A percentile compares a stretch with the other conserved stretches of the same genome.
Evolutionary conservation across 345 rosid genomes (phyloP).

Genomic region (Pugionium dolabratum): DNA sequence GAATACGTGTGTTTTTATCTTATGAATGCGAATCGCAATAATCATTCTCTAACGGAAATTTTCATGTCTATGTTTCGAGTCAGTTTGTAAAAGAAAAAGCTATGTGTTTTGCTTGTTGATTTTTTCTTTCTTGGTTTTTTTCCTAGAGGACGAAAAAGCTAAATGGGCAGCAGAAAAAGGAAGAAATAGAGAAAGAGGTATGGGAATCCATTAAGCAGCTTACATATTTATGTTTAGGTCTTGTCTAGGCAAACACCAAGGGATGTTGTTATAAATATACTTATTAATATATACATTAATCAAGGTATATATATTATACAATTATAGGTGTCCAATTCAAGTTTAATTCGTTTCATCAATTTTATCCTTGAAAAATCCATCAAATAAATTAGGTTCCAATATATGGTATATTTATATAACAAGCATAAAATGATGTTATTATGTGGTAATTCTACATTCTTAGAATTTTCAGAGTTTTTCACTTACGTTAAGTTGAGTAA

Average conservation of each 20-base stretch:
- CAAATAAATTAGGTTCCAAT: background rate
- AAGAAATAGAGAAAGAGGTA: conserved; percentile 89
- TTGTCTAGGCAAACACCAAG: conserved; percentile 33
- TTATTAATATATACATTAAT: background rate
- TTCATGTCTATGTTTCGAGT: background rate
- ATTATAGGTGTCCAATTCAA: conserved; percentile 7
- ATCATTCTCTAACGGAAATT: too few species aligned
- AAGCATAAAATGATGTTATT: background rate
- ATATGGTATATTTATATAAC: background rate
- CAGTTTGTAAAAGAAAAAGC: conserved; percentile 3
- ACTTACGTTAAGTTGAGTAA: background rate
- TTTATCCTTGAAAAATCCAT: background rate
- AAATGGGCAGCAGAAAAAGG: conserved; percentile 66
- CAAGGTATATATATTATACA: background rate
- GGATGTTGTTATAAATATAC: conserved; percentile 26
- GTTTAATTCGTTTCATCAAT: background rate
- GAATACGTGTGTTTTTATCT: too few species aligned
- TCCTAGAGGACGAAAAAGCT: conserved; percentile 67
- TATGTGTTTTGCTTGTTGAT: background rate
- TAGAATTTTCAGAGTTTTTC: too few species aligned
- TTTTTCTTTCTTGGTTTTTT: background rate
- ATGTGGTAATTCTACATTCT: background rate
- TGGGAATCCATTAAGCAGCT: conserved; percentile 29
- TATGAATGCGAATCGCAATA: too few species aligned
- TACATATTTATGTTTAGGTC: conserved; percentile 22